Base-by-base conservation (phyloP, 306 rosid genomes). In the Medicago lupulina region DNA sequence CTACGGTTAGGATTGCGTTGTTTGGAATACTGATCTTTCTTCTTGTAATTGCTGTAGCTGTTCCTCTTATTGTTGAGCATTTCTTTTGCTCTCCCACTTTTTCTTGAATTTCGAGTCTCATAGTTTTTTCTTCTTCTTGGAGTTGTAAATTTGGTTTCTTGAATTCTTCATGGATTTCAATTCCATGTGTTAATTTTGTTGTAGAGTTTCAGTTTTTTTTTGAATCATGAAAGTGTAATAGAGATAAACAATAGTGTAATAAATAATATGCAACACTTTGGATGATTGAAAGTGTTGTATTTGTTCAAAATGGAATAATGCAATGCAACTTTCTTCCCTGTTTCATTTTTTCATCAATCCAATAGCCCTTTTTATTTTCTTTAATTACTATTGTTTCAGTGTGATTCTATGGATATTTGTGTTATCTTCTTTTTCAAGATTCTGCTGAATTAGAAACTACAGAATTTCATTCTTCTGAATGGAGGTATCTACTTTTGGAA, bases 61-160 rank as follows among this genome's bases (percentile, higher is more conserved):
- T 76, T 63, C 78, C 64, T 2, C 4, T 81, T 51, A 11, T 81
- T 12, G 19, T 71, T 71, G 49, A 76, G 75, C 74, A 76, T 18
- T 76, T 68, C 80, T 50, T 68, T 69, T 80, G 76, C 72, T 68
- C 69, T 44, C 21, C 59, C 19, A 25, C 58, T 9, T n/a, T 31
- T 59, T 70, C 54, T 28, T 63, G 31, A 28, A 28, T 28, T 4
- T 28, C 3, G 17, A 38, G 12, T 11, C 59, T 72, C 15, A 1
- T 5, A 17, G 31, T 28, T 70, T 28, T 70, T 70, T 7, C 2
- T n/a, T 53, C 9, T 67, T 67, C 38, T 44, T 14, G 40, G 21
- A 61, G 15, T 28, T 69, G 74, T 70, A 51, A 16, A 70, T 50
- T 34, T 70, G 7, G 44, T 34, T 67, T 69, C 46, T 25, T 71